These are phyloP conservation scores for Adansonia digitata DNA, from an alignment of 345 rosid genomes.

Conservation along the genomic window DNA sequence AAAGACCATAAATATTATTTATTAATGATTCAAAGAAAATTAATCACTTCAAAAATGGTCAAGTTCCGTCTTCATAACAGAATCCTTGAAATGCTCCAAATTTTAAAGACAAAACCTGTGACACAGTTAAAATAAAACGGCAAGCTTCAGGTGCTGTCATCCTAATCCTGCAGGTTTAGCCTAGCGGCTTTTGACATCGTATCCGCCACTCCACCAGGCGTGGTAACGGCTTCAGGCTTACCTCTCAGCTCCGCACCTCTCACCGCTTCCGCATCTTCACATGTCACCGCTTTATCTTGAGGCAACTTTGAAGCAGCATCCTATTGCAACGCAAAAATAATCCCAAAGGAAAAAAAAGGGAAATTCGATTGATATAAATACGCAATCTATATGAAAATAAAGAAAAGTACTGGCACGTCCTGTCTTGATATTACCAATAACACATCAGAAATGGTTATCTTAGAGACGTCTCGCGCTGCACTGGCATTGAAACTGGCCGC, in stretches of 20 bases:
- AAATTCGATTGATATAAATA: too few species aligned
- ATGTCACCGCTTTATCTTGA: constrained; percentile 40
- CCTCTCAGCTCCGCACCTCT: constrained; percentile 40
- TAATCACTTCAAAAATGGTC: too few species aligned
- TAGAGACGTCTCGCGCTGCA: constrained; percentile 31
- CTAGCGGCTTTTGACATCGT: constrained; percentile 44
- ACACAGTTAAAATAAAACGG: background rate
- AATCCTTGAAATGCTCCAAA: background rate
- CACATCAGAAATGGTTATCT: constrained; percentile 24
- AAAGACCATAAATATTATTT: background rate
- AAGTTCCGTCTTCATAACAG: background rate
- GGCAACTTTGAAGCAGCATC: constrained; percentile 24
- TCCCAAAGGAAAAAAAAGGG: background rate
- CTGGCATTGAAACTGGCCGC: constrained; percentile 50
- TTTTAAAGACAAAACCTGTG: background rate
- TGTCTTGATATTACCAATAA: background rate
- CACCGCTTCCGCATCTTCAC: constrained; percentile 48
- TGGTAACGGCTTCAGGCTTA: constrained; percentile 29
- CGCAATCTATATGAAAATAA: background rate
- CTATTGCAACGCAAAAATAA: background rate
- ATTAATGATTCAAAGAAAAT: background rate
- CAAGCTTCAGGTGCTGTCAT: background rate
- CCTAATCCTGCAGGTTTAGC: constrained; percentile 26
- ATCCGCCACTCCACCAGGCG: constrained; percentile 53
- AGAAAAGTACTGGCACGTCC: background rate